Evolutionary conservation across 257 asterid genomes (phyloP).

Genomic region (Echium plantagineum): DNA sequence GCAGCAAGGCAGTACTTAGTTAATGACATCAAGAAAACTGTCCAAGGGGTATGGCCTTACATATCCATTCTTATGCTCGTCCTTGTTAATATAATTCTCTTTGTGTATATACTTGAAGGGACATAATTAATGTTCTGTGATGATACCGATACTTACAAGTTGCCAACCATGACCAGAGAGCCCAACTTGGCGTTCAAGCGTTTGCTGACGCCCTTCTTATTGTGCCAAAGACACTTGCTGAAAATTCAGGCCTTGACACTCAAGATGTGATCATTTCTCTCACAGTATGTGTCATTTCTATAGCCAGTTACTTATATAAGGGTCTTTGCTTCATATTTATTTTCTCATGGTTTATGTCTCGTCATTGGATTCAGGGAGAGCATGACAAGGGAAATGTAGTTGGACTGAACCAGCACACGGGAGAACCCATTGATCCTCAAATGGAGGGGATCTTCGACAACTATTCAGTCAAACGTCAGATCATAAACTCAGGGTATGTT

Average conservation of each 20-base stretch:
- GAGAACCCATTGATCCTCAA: conserved; percentile 92
- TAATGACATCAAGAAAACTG: conserved; percentile 94
- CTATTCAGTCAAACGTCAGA: conserved; percentile 90
- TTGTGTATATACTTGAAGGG: neutral
- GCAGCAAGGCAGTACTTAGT: conserved; percentile 89
- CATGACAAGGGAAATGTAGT: conserved; percentile 88
- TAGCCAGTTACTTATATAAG: neutral
- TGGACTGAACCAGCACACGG: conserved; percentile 85
- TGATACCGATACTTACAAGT: conserved; percentile 9
- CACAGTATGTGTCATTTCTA: conserved; percentile 32
- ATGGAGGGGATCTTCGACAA: conserved; percentile 99
- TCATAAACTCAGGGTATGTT: conserved; percentile 83
- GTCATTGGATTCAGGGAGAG: conserved; percentile 56
- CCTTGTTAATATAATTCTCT: neutral
- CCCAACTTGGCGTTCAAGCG: conserved; percentile 97
- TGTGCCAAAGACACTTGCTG: conserved; percentile 90
- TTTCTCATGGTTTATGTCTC: neutral
- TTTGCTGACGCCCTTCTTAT: conserved; percentile 97
- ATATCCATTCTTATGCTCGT: neutral
- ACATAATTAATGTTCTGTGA: neutral
- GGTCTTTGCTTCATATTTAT: neutral
- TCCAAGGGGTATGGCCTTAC: conserved; percentile 61
- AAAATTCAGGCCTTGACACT: conserved; percentile 96
- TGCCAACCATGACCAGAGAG: conserved; percentile 46
- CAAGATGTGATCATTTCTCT: conserved; percentile 91